A percentile compares a stretch with the other conserved stretches of the same genome.
Evolutionary conservation across 2,329 filamentous ascomycete genomes (phyloP).

Genomic region (Aspergillus sclerotialis): DNA sequence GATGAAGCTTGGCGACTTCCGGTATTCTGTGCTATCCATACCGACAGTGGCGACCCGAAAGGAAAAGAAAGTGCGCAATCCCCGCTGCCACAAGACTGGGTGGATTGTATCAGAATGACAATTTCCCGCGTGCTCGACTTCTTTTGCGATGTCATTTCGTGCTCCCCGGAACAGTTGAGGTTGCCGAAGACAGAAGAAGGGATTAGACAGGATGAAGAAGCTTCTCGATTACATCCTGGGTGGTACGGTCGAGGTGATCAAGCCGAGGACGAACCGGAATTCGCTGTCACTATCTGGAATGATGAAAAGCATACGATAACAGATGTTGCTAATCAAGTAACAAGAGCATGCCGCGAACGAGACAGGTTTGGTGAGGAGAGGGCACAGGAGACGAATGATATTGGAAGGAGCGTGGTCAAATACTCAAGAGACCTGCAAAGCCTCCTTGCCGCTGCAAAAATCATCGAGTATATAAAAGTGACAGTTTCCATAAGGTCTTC

Average conservation of each 20-base stretch:
- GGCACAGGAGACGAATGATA: conserved; percentile 81
- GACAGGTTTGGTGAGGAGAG: conserved; percentile 62
- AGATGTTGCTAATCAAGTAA: conserved; percentile 85
- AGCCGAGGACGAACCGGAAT: conserved; percentile 62
- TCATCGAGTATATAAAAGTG: conserved; percentile 91
- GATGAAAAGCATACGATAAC: conserved; percentile 96
- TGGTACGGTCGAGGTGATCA: conserved; percentile 64
- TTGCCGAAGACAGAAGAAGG: conserved; percentile 75
- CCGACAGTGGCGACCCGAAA: conserved; percentile 49
- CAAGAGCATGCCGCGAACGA: conserved; percentile 73
- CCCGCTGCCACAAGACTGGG: conserved; percentile 67
- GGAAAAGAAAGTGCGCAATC: conserved; percentile 50
- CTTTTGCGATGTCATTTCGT: conserved; percentile 95
- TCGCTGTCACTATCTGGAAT: conserved; percentile 86
- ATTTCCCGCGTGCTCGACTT: conserved; percentile 84
- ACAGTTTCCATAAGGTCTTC: conserved; percentile 92
- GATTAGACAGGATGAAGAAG: conserved; percentile 72
- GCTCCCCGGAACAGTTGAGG: conserved; percentile 89
- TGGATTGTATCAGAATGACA: conserved; percentile 74
- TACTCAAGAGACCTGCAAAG: conserved; percentile 65
- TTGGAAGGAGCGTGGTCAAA: conserved; percentile 78
- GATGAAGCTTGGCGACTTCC: conserved; percentile 87
- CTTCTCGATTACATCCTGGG: conserved; percentile 67
- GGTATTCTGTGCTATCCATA: conserved; percentile 85
- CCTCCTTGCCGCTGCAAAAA: conserved; percentile 69